Evolutionary conservation across 805 yeast species (phyloP).

Genomic region (Candida railenensis): DNA sequence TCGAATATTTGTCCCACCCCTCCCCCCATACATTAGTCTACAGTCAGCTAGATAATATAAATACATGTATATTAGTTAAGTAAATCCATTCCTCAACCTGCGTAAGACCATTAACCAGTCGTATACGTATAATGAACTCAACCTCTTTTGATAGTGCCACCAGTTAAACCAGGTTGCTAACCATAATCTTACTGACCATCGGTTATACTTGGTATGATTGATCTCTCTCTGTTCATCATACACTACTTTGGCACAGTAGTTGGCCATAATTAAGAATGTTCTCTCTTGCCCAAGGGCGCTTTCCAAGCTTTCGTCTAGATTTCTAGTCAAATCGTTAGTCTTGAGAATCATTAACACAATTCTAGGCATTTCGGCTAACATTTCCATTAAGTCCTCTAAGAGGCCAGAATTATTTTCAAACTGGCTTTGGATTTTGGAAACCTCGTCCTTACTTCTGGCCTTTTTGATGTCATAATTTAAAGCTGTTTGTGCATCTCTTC

Average conservation of each 20-base stretch:
- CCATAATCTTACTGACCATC: conserved; percentile 20
- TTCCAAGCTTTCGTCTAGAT: conserved; percentile 77
- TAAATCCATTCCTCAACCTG: background rate
- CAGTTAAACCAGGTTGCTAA: conserved; percentile 21
- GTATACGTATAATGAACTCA: conserved; percentile 30
- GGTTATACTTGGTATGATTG: conserved; percentile 16
- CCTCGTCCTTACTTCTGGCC: conserved; percentile 60
- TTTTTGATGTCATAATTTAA: conserved; percentile 57
- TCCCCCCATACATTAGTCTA: no score
- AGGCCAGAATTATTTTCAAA: conserved; percentile 59
- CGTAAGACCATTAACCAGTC: conserved; percentile 28
- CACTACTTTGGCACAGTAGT: conserved; percentile 81
- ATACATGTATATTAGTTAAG: background rate
- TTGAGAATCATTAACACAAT: conserved; percentile 83
- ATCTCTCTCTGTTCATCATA: conserved; percentile 61
- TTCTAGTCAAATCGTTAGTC: conserved; percentile 91
- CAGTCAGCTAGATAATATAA: background rate
- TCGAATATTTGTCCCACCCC: no score
- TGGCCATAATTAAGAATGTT: conserved; percentile 84
- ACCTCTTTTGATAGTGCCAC: conserved; percentile 32
- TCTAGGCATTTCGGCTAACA: conserved; percentile 78
- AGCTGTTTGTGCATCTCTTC: conserved; percentile 81
- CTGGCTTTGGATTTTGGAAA: conserved; percentile 62
- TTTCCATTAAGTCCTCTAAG: conserved; percentile 72
- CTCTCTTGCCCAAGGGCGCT: conserved; percentile 86